phyloP scores from a whole-genome alignment of 352 stramenopile genomes.

The Phytophthora melonis region DNA sequence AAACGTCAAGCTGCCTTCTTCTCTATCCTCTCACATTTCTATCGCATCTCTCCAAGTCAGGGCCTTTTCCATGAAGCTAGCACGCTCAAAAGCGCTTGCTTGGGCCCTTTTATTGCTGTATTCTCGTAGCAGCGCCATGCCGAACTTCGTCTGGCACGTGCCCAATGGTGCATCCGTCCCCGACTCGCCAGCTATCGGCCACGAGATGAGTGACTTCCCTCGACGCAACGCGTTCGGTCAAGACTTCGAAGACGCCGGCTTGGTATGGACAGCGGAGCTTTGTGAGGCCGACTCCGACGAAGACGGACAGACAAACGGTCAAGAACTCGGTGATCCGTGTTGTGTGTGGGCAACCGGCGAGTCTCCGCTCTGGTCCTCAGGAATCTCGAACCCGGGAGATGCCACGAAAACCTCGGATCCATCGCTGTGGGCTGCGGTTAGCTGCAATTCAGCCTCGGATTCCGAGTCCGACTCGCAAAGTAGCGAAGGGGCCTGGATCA shows the following conservation, averaged over 20 bases:
- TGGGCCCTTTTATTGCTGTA: background rate
- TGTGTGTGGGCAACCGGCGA: constrained; percentile 53
- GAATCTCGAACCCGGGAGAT: constrained; percentile 33
- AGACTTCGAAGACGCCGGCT: constrained; percentile 37
- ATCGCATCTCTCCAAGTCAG: background rate
- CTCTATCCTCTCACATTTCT: background rate
- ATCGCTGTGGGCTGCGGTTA: constrained; percentile 20
- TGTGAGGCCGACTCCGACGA: constrained; percentile 69
- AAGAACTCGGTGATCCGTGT: constrained; percentile 80
- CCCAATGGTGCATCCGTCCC: constrained; percentile 29
- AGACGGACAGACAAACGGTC: constrained; percentile 78
- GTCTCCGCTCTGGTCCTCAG: constrained; percentile 17
- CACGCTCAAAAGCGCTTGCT: background rate
- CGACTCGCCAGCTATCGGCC: constrained; percentile 23
- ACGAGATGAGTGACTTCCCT: constrained; percentile 17
- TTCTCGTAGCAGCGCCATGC: background rate
- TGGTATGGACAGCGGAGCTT: constrained; percentile 41
- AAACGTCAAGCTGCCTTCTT: no score
- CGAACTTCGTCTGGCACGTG: constrained; percentile 15
- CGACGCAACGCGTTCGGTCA: constrained; percentile 42
- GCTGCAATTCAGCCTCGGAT: background rate
- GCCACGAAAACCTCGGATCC: constrained; percentile 19
- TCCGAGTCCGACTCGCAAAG: background rate
- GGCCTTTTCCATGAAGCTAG: background rate
- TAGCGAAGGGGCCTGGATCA: background rate